These are phyloP conservation scores for Mucor velutinosus DNA, from an alignment of 371 early-diverging fungal genomes.

Conservation along the genomic window DNA sequence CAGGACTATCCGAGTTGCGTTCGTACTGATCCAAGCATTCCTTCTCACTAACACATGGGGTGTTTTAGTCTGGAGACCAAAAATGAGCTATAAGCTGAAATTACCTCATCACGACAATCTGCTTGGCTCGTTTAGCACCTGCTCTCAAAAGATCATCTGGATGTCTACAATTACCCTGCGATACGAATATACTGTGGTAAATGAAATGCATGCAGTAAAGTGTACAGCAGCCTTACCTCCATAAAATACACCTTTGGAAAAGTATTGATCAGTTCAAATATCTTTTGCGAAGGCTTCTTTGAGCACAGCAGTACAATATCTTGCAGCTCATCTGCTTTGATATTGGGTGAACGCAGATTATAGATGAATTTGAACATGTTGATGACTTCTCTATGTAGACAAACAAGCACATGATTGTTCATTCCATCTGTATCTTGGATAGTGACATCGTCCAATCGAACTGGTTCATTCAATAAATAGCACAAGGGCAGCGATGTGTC, in stretches of 20 bases:
- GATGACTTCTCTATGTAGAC: slow-evolving; percentile 44
- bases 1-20: slow-evolving; percentile 47
- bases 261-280: slow-evolving; percentile 46
- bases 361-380: slow-evolving; percentile 53
- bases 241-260: slow-evolving; percentile 62
- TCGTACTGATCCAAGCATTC: slow-evolving; percentile 44
- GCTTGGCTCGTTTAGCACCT: slow-evolving; percentile 54
- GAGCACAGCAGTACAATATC: slow-evolving; percentile 60
- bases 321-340: slow-evolving; percentile 45
- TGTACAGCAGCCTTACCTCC: slow-evolving; percentile 35
- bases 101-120: slow-evolving; percentile 61
- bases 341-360: slow-evolving; percentile 44
- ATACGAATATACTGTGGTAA: not conserved
- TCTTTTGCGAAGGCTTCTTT: slow-evolving; percentile 38
- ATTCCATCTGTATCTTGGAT: slow-evolving; percentile 39
- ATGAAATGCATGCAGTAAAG: slow-evolving; percentile 17
- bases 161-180: slow-evolving; percentile 56
- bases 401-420: slow-evolving; percentile 44
- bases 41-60: slow-evolving; percentile 24
- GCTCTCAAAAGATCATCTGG: slow-evolving; percentile 62
- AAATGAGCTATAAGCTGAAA: not conserved
- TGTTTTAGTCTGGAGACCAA: not conserved
- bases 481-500: slow-evolving; percentile 44
- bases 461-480: slow-evolving; percentile 49
- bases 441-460: slow-evolving; percentile 27